These are phyloP conservation scores for Termitomyces eurrhizus DNA, from an alignment of 768 basidiomycete genomes.

Conservation along the genomic window DNA sequence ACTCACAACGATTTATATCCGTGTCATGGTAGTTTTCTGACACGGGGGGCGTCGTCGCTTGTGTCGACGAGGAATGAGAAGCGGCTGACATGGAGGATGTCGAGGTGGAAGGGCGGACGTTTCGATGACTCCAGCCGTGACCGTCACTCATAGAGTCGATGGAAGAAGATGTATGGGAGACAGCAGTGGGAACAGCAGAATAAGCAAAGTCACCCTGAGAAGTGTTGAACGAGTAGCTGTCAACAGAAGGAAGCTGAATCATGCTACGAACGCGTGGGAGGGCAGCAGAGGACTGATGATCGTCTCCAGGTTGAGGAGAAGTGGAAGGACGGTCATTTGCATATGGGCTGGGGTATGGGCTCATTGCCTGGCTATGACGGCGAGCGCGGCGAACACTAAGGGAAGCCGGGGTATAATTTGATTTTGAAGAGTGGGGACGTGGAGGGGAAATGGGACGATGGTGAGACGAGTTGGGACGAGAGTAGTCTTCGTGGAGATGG, in stretches of 20 bases:
- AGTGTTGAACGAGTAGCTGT: conserved; percentile 62
- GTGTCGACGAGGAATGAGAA: conserved; percentile 72
- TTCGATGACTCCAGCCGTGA: conserved; percentile 46
- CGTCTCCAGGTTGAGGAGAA: conserved; percentile 64
- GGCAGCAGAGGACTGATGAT: conserved; percentile 35
- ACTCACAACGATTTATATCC: conserved; percentile 84
- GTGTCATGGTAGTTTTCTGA: conserved; percentile 67
- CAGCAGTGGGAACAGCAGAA: conserved; percentile 50
- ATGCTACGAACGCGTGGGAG: conserved; percentile 80
- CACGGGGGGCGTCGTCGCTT: conserved; percentile 79
- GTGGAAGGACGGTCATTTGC: conserved; percentile 67
- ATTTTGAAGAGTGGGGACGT: conserved; percentile 61
- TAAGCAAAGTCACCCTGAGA: conserved; percentile 80
- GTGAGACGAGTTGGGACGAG: conserved; percentile 71
- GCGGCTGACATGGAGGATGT: conserved; percentile 76
- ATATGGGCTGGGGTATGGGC: conserved; percentile 83
- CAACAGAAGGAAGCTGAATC: conserved; percentile 75
- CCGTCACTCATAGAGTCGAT: conserved; percentile 44
- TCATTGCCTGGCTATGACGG: conserved; percentile 84
- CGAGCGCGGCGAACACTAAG: conserved; percentile 70
- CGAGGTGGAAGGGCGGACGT: conserved; percentile 69
- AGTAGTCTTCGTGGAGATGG: conserved; percentile 55
- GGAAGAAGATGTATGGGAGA: conserved; percentile 35
- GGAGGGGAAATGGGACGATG: conserved; percentile 68
- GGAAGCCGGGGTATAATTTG: conserved; percentile 46